phyloP scores from a whole-genome alignment of 2,329 filamentous ascomycete genomes.

The Pestalotiopsis sp. region DNA sequence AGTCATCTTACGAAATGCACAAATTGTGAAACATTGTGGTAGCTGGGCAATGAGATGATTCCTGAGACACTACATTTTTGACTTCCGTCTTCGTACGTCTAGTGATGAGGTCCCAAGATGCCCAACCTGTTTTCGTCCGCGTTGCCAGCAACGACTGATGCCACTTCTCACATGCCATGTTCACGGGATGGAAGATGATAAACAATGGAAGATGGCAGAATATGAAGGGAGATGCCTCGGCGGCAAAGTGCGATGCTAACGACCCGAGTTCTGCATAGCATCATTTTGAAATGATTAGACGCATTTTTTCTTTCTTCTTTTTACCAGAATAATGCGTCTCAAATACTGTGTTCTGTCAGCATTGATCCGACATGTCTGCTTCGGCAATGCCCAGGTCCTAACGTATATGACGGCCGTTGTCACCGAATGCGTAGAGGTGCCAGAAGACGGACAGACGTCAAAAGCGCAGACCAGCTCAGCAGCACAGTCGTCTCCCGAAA shows the following conservation, averaged over 20 bases:
- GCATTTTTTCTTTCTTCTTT: neutral
- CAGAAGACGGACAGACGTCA: neutral
- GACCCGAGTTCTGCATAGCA: neutral
- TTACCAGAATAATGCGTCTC: neutral
- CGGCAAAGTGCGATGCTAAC: neutral
- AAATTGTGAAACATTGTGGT: neutral
- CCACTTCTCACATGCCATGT: neutral
- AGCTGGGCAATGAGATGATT: neutral
- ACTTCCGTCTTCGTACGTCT: neutral
- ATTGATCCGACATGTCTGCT: neutral
- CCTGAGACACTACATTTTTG: neutral
- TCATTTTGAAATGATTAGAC: neutral
- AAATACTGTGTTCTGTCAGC: neutral
- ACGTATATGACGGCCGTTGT: neutral
- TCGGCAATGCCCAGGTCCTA: neutral
- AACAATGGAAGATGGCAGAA: neutral
- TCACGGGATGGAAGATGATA: neutral
- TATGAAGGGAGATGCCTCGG: neutral
- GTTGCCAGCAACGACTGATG: neutral
- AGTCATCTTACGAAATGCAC: neutral
- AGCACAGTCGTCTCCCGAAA: neutral
- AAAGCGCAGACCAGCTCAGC: neutral
- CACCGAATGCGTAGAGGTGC: slow-evolving; percentile 1
- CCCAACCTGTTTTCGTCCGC: neutral
- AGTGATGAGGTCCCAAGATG: neutral